Conservation (phyloP, 352 stramenopile genomes). For the Phytophthora capsici region DNA sequence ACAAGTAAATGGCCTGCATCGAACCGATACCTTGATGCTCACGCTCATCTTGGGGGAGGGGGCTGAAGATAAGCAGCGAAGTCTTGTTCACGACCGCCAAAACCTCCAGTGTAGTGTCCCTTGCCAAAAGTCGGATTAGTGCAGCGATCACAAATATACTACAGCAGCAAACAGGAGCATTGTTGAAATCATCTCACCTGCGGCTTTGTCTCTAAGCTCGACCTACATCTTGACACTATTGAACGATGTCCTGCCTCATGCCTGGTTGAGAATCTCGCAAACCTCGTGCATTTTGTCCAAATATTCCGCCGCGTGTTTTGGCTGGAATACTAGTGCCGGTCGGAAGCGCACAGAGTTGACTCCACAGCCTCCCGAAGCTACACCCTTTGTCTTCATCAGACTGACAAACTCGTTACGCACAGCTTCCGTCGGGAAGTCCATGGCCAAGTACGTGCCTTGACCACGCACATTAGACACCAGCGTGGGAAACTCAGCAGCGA, state of each 20-base stretch:
- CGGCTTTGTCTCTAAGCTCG: conserved; percentile 26
- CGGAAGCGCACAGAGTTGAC: conserved; percentile 78
- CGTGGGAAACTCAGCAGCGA: conserved; percentile 57
- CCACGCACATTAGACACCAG: conserved; percentile 79
- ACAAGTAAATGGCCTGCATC: conserved; percentile 88
- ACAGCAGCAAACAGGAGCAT: not conserved
- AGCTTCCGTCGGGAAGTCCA: conserved; percentile 72
- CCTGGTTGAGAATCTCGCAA: conserved; percentile 39
- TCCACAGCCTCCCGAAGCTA: conserved; percentile 74
- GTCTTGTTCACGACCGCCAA: not conserved
- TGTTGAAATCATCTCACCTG: conserved; percentile 8
- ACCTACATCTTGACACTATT: conserved; percentile 8
- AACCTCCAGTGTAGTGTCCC: conserved; percentile 9
- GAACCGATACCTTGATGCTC: conserved; percentile 91
- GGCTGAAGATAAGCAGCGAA: not conserved
- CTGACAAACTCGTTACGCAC: conserved; percentile 70
- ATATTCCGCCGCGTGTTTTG: conserved; percentile 75
- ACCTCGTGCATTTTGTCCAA: conserved; percentile 73
- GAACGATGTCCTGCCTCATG: conserved; percentile 1
- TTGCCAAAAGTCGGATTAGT: conserved; percentile 34
- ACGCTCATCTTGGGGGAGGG: conserved; percentile 64
- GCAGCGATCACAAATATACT: too few relatives aligned
- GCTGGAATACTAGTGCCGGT: conserved; percentile 79
- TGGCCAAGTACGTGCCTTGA: conserved; percentile 81
- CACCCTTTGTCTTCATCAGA: conserved; percentile 63